These are phyloP conservation scores for Spirogloea muscicola DNA, from an alignment of 139 green algal species.

Conservation along the genomic window DNA sequence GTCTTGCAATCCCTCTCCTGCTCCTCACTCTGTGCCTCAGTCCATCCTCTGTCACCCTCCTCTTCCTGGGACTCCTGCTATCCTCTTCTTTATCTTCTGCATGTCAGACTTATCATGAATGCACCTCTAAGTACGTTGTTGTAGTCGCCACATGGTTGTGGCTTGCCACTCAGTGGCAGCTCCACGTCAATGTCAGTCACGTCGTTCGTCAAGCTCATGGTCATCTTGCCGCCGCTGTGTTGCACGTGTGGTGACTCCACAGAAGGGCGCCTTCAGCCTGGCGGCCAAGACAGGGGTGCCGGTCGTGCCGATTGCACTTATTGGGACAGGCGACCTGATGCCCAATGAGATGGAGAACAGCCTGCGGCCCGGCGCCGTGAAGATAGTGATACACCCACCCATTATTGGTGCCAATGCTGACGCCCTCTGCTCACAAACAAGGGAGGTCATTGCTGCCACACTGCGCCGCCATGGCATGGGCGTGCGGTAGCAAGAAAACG, in stretches of 20 bases:
- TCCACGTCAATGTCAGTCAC: too few relatives aligned
- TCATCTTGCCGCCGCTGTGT: neutral
- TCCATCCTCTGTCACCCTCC: too few relatives aligned
- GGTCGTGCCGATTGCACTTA: slow-evolving; percentile 77
- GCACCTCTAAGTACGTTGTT: too few relatives aligned
- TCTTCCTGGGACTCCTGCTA: too few relatives aligned
- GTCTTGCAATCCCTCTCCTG: too few relatives aligned
- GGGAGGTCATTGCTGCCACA: slow-evolving; percentile 36
- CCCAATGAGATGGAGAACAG: slow-evolving; percentile 68
- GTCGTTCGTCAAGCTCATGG: too few relatives aligned
- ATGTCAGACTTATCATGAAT: too few relatives aligned
- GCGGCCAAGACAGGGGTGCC: slow-evolving; percentile 76
- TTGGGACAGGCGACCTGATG: slow-evolving; percentile 84
- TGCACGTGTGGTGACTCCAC: neutral
- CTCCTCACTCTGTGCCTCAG: too few relatives aligned
- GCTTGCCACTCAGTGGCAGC: too few relatives aligned
- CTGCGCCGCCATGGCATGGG: slow-evolving; percentile 11
- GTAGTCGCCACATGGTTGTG: too few relatives aligned
- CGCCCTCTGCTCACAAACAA: slow-evolving; percentile 38
- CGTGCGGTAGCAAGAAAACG: too few relatives aligned
- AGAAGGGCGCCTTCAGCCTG: slow-evolving; percentile 88
- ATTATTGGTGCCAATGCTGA: slow-evolving; percentile 52
- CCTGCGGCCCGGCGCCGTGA: slow-evolving; percentile 67
- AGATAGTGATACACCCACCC: slow-evolving; percentile 74
- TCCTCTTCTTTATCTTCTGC: neutral